Percentiles rank a stretch among this genome's conserved stretches.
These are phyloP conservation scores for Aspergillus cristatus DNA, from an alignment of 495 filamentous ascomycete species.

Conservation along the genomic window DNA sequence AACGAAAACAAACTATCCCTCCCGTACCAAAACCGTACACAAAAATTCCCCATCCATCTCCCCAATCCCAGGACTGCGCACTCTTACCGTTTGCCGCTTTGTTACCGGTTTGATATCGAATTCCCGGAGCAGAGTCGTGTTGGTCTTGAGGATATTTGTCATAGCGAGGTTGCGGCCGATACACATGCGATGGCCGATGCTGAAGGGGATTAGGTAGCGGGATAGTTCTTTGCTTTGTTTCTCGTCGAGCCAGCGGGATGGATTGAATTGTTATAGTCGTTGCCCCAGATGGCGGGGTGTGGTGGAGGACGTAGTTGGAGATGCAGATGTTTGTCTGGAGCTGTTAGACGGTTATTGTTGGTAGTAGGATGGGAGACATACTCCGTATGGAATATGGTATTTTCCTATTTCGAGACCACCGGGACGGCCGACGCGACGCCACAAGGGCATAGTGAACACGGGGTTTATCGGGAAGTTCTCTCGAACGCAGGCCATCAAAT, in stretches of 20 bases:
- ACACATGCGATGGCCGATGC: conserved; percentile 45
- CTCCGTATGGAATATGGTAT: neutral
- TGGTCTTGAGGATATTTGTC: neutral
- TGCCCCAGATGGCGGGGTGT: neutral
- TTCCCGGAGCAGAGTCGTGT: neutral
- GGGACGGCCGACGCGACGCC: neutral
- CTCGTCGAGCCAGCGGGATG: neutral
- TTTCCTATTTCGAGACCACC: neutral
- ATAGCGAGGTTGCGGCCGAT: conserved; percentile 47
- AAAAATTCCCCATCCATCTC: neutral
- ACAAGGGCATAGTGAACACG: neutral
- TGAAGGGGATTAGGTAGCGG: conserved; percentile 46
- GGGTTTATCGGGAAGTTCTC: neutral
- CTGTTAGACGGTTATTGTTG: neutral
- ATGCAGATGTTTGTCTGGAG: neutral
- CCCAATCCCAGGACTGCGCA: neutral
- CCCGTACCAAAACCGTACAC: neutral
- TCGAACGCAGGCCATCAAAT: neutral
- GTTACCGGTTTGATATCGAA: neutral
- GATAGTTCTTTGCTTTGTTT: neutral
- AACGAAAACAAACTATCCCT: no score
- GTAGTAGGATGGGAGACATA: neutral
- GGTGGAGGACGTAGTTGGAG: neutral
- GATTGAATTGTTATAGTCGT: neutral
- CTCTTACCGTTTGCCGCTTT: neutral